phyloP scores from a whole-genome alignment of 768 basidiomycete species.

The Cantharellus cinnabarinus region DNA sequence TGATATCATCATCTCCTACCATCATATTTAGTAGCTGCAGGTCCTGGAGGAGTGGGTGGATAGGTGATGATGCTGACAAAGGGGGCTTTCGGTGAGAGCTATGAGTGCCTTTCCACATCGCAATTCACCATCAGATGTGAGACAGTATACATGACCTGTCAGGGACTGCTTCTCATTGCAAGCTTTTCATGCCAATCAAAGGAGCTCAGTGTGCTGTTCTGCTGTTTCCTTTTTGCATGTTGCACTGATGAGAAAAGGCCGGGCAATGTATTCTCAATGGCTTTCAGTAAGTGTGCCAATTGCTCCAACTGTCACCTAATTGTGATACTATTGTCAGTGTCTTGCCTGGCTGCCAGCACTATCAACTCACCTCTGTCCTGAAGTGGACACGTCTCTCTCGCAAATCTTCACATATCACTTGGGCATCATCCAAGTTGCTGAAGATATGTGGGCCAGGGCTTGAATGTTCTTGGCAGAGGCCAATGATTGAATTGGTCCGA shows the following conservation, averaged over 20 bases:
- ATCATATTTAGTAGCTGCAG: conserved; percentile 15
- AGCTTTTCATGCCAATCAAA: conserved; percentile 1
- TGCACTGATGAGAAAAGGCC: conserved; percentile 13
- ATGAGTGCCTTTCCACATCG: conserved; percentile 14
- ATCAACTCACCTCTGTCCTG: background rate
- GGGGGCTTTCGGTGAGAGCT: conserved; percentile 11
- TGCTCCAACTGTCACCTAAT: background rate
- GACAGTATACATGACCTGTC: background rate
- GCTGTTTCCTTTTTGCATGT: conserved; percentile 15
- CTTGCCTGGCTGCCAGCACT: too few relatives aligned
- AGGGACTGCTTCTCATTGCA: background rate
- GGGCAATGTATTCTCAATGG: conserved; percentile 11
- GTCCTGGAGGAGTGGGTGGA: conserved; percentile 12
- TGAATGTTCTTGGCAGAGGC: too few relatives aligned
- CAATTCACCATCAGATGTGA: conserved; percentile 18
- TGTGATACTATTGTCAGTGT: too few relatives aligned
- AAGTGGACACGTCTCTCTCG: background rate
- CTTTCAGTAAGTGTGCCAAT: background rate
- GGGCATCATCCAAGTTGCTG: background rate
- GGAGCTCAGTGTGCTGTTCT: conserved; percentile 10
- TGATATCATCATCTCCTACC: conserved; percentile 20
- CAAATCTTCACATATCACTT: background rate
- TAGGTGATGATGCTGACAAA: conserved; percentile 11
- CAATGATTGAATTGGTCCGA: too few relatives aligned
- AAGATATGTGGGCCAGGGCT: too few relatives aligned